Percentiles rank a stretch among this genome's conserved stretches.
Evolutionary conservation across 1,284 basidiomycete species (phyloP).

Genomic region (Marasmius sp.): DNA sequence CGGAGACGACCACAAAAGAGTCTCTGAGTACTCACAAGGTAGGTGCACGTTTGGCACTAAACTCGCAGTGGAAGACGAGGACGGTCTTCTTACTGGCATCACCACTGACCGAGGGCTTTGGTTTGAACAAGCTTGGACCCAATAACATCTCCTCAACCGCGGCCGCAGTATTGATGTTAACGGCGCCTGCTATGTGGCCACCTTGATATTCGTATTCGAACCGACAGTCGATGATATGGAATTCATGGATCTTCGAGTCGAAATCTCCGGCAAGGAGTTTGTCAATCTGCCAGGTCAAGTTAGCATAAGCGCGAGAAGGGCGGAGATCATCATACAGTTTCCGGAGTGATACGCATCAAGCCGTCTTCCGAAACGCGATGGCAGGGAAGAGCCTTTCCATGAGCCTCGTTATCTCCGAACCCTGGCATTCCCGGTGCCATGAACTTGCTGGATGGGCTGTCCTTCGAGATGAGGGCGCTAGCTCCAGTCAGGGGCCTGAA

Average conservation of each 20-base stretch:
- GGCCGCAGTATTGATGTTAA: slow-evolving; percentile 87
- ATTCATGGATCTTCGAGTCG: slow-evolving; percentile 62
- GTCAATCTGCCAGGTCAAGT: slow-evolving; percentile 54
- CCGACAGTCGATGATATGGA: slow-evolving; percentile 91
- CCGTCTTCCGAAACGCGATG: slow-evolving; percentile 93
- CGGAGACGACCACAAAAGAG: background rate
- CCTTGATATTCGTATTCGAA: slow-evolving; percentile 97
- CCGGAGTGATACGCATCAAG: slow-evolving; percentile 83
- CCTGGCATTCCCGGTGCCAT: slow-evolving; percentile 65
- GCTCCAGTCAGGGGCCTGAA: slow-evolving; percentile 68
- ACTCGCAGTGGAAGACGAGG: slow-evolving; percentile 98
- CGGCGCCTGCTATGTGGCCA: slow-evolving; percentile 89
- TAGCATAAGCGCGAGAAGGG: slow-evolving; percentile 10
- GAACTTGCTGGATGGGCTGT: slow-evolving; percentile 51
- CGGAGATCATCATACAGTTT: slow-evolving; percentile 62
- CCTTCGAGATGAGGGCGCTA: slow-evolving; percentile 48
- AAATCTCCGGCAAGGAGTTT: slow-evolving; percentile 75
- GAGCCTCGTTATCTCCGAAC: slow-evolving; percentile 90
- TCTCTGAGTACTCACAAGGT: slow-evolving; percentile 73
- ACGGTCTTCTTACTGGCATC: slow-evolving; percentile 76
- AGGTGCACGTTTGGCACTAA: slow-evolving; percentile 92
- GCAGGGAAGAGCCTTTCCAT: slow-evolving; percentile 93
- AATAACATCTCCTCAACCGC: slow-evolving; percentile 84
- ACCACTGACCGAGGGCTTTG: slow-evolving; percentile 80
- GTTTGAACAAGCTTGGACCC: slow-evolving; percentile 54